Percentiles rank a stretch among this genome's conserved stretches.
phyloP scores from a whole-genome alignment of 75 land plant species.

The Cupressus sempervirens region DNA sequence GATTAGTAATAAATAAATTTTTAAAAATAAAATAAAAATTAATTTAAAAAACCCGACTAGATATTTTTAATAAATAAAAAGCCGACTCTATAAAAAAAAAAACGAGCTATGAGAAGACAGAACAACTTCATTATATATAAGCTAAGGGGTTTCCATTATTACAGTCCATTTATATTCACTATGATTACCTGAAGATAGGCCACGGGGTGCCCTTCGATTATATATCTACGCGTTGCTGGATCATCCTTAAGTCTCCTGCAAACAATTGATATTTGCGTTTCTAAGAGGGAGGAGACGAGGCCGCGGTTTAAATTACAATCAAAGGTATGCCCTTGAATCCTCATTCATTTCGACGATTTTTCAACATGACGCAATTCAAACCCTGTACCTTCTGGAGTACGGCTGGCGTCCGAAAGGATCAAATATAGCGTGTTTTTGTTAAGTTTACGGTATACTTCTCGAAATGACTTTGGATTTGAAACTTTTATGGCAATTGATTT shows the following conservation, averaged over 20 bases:
- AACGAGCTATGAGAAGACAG: too few species aligned
- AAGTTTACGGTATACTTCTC: neutral
- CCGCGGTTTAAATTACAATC: neutral
- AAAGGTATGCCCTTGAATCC: neutral
- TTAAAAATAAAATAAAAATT: too few species aligned
- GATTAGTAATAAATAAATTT: too few species aligned
- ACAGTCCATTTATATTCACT: too few species aligned
- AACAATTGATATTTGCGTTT: neutral
- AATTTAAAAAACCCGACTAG: too few species aligned
- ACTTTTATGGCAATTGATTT: neutral
- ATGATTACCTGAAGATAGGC: neutral
- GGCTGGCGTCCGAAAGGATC: neutral
- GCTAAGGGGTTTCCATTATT: too few species aligned
- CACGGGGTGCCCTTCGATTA: neutral
- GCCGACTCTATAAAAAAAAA: too few species aligned
- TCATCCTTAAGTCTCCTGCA: neutral
- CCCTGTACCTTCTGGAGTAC: neutral
- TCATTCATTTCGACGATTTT: neutral
- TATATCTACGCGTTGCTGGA: neutral
- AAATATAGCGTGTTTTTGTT: neutral
- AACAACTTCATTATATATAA: too few species aligned
- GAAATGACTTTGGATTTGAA: neutral
- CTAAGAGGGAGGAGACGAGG: neutral
- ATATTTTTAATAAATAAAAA: too few species aligned
- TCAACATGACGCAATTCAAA: neutral